Percentiles rank a stretch among this genome's conserved stretches.
phyloP scores from a whole-genome alignment of 257 asterid genomes.

The Linaria vulgaris region DNA sequence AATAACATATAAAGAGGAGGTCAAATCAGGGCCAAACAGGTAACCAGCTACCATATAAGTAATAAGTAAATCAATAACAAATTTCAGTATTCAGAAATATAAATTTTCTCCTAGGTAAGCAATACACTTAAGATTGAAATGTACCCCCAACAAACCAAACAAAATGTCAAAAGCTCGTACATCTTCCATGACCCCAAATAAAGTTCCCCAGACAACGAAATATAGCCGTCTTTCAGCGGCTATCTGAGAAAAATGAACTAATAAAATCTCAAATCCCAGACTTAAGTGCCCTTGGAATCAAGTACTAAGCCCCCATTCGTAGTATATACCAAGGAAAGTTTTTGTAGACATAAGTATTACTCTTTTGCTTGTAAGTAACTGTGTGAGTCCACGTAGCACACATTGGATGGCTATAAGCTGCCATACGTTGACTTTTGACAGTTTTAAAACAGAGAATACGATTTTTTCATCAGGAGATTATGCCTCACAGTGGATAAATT shows the following conservation, averaged over 20 bases:
- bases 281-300: constrained; percentile 3
- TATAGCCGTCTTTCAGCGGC: background rate
- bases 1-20: constrained; percentile 29
- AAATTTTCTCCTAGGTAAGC: background rate
- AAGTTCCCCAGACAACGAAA: constrained; percentile 12
- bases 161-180: background rate
- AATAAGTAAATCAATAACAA: constrained; percentile 16
- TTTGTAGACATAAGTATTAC: background rate
- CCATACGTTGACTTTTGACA: background rate
- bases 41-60: constrained; percentile 15
- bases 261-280: background rate
- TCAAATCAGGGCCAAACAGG: constrained; percentile 28
- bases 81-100: too few relatives aligned
- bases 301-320: background rate
- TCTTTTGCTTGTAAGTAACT: background rate
- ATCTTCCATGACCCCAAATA: constrained; percentile 1
- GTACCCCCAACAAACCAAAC: constrained; percentile 5
- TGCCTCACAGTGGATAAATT: too few relatives aligned
- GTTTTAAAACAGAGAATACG: too few relatives aligned
- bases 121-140: constrained; percentile 17
- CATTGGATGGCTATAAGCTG: background rate
- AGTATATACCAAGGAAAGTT: background rate
- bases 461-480: too few relatives aligned
- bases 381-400: background rate
- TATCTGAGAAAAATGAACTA: background rate